Percentiles rank a stretch among this genome's conserved stretches.
phyloP scores from a whole-genome alignment of 108 stramenopile genomes.

The Conticribra guillardii region DNA sequence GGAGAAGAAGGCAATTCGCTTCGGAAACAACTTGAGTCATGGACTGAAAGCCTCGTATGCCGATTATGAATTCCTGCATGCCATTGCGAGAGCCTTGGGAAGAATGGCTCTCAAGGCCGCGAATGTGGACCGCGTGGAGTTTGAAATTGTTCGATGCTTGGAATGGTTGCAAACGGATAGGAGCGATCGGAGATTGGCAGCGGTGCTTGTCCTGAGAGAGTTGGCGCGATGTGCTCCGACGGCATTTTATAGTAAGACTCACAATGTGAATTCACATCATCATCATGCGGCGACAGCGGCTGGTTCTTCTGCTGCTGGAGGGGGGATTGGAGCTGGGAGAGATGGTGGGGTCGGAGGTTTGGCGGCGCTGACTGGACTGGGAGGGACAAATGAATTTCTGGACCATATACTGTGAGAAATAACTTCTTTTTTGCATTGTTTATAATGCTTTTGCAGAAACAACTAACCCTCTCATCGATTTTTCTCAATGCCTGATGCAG shows the following conservation, averaged over 20 bases:
- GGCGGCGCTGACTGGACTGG: constrained; percentile 50
- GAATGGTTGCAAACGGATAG: constrained; percentile 91
- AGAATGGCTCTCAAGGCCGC: constrained; percentile 84
- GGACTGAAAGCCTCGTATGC: constrained; percentile 67
- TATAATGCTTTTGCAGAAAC: no score
- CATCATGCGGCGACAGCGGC: neutral
- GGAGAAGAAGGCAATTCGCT: constrained; percentile 90
- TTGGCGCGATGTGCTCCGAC: constrained; percentile 92
- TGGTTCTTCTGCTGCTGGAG: constrained; percentile 29
- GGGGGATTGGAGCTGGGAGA: constrained; percentile 4
- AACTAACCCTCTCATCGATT: no score
- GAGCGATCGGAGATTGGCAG: constrained; percentile 85
- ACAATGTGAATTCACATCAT: constrained; percentile 30
- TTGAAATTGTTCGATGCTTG: constrained; percentile 88
- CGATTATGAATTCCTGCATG: constrained; percentile 84
- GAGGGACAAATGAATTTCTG: constrained; percentile 86
- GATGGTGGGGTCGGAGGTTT: constrained; percentile 8
- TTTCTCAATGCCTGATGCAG: no score
- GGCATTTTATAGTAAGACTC: constrained; percentile 86
- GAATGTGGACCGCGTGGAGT: constrained; percentile 92
- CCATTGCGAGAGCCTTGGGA: constrained; percentile 88
- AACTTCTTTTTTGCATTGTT: no score
- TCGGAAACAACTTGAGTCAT: constrained; percentile 87
- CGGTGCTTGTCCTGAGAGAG: constrained; percentile 87
- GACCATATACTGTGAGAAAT: no score